Evolutionary conservation across 2,329 filamentous ascomycete genomes (phyloP), one percentile per base, ranked within the genome.

Genomic region (Samsoniella hepiali): DNA sequence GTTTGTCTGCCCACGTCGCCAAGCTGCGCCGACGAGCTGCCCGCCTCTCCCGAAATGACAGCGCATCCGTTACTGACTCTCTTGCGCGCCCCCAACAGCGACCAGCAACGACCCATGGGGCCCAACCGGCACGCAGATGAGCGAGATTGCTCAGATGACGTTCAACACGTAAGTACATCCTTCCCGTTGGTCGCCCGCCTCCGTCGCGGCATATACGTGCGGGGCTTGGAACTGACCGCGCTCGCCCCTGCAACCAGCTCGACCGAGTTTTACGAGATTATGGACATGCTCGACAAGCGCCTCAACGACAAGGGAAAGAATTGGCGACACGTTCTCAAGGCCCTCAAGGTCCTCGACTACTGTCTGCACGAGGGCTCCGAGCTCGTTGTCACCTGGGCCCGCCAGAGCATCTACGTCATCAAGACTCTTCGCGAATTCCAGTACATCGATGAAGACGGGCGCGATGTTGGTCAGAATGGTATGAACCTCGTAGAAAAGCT

Each of bases 261-360:
- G 42, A 94, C 90, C 77, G 95, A 98, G 76, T 99, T 99, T 80
- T 97, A 97, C 81, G 94, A 99, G 76, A 97, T 99, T 72, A 97
- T 99, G 89, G 95, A 99, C 76, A 99, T 99, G 92, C 83, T 99
- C 69, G 95, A 99, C 79, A 98, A 98, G 82, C 90, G 95, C 69
- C 81, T 99, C 72, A 99, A 99, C 72, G 95, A 99, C 78, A 98
- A 99, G 78, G 95, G 95, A 73, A 99, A 98, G 84, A 99, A 99
- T 76, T 99, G 95, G 95, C 89, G 95, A 71, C 95, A 99, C 75
- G 95, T 99, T 13, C 81, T 99, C 65, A 99, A 99, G 79, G 96
- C 95, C 49, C 82, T 99, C 69, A 99, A 99, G 76, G 95, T 99
- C 60, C 84, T 98, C 64, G 95, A 99, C 77, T 99, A 99, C 78